Evolutionary conservation across 176 grass and related monocot species (phyloP).

Genomic region (Triticum monococcum): DNA sequence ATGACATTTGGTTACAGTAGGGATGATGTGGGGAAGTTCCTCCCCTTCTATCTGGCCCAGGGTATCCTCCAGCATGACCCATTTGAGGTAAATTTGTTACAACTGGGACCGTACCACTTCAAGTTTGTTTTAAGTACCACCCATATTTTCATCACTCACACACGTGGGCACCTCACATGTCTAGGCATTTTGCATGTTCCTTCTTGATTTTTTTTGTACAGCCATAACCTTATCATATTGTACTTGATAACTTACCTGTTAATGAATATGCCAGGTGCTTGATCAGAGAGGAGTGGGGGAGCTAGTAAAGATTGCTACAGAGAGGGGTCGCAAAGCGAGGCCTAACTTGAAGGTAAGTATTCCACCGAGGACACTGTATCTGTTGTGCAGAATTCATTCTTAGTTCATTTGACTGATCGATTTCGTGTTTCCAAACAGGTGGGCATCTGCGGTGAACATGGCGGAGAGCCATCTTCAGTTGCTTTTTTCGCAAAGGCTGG

Average conservation of each 20-base stretch:
- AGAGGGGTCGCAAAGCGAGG: conserved; percentile 81
- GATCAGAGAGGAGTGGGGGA: conserved; percentile 93
- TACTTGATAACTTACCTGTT: neutral
- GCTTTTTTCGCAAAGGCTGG: conserved; percentile 92
- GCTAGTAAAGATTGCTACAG: conserved; percentile 69
- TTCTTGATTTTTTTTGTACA: neutral
- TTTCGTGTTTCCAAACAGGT: conserved; percentile 48
- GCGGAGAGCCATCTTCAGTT: conserved; percentile 94
- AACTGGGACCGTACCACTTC: neutral
- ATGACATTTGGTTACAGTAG: conserved; percentile 99
- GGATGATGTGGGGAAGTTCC: conserved; percentile 94
- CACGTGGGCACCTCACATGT: neutral
- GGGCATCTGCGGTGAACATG: conserved; percentile 98
- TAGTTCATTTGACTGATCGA: neutral
- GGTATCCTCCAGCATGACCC: conserved; percentile 99
- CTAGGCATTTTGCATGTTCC: neutral
- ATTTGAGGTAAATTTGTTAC: conserved; percentile 74
- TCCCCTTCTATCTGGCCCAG: conserved; percentile 84
- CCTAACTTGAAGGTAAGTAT: conserved; percentile 84
- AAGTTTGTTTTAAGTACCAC: neutral
- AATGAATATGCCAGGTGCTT: conserved; percentile 63
- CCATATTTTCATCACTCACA: conserved; percentile 16
- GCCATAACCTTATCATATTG: neutral
- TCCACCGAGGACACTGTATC: neutral
- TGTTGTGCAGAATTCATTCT: neutral